A percentile compares a stretch with the other conserved stretches of the same genome.
Evolutionary conservation across 108 stramenopile genomes (phyloP).

Genomic region (Pseudonitzschia multistriata): DNA sequence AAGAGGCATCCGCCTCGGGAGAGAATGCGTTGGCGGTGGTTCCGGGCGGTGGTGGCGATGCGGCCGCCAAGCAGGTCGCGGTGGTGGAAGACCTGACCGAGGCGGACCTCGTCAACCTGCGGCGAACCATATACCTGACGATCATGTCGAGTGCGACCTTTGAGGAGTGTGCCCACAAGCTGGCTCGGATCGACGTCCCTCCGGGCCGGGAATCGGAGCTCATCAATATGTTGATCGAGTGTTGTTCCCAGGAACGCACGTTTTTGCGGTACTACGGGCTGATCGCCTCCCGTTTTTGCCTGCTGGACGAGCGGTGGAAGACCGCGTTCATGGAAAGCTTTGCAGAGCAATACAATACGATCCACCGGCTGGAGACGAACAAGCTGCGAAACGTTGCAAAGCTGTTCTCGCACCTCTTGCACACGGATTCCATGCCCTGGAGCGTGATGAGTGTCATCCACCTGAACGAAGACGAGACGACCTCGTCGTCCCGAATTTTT

Average conservation of each 20-base stretch:
- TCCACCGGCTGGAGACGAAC: slow-evolving; percentile 98
- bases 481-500: slow-evolving; percentile 95
- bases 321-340: slow-evolving; percentile 89
- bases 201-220: slow-evolving; percentile 81
- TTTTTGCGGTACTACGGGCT: slow-evolving; percentile 95
- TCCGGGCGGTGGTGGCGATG: neutral
- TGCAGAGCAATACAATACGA: slow-evolving; percentile 83
- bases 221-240: slow-evolving; percentile 98
- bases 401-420: slow-evolving; percentile 96
- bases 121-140: slow-evolving; percentile 96
- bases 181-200: slow-evolving; percentile 93
- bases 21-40: slow-evolving; percentile 16
- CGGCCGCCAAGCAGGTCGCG: slow-evolving; percentile 36
- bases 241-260: slow-evolving; percentile 96
- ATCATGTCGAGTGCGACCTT: slow-evolving; percentile 98
- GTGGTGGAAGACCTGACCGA: slow-evolving; percentile 82
- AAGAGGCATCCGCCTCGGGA: slow-evolving; percentile 23
- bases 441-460: slow-evolving; percentile 85
- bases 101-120: slow-evolving; percentile 93
- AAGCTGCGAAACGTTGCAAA: slow-evolving; percentile 98
- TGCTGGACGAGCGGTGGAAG: slow-evolving; percentile 85
- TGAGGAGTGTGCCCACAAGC: slow-evolving; percentile 99
- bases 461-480: slow-evolving; percentile 97
- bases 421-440: slow-evolving; percentile 97
- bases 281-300: slow-evolving; percentile 92